Base-by-base conservation (phyloP, 2,329 filamentous ascomycete species). In the Laburnicola sp. region DNA sequence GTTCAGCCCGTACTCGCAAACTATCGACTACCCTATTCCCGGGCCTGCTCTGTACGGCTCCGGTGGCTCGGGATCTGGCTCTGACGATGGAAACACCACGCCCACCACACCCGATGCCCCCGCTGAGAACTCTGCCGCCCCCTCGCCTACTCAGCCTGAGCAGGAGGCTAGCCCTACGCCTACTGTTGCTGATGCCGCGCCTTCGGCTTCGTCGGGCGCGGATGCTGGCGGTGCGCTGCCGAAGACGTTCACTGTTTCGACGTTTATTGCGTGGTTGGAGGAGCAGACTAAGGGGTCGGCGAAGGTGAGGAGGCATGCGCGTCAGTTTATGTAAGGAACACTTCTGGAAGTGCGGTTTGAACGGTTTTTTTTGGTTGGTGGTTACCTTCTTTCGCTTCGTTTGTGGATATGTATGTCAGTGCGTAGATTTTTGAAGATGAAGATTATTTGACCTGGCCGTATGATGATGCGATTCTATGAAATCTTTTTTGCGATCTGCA, bases 1-100 rank as follows among this genome's bases (percentile, higher is more conserved):
- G 54, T 72, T 85, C 76, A 82, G 81, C 76, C 78, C 86, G 70
- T 86, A 86, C 78, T 54, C 67, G 39, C 61, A 67, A 30, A 52
- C 58, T 31, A 72, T 63, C 51, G 35, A 39, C 50, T 83, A 83
- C 66, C 55, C 62, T 28, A 82, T 83, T 45, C 81, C 81, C 26
- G 81, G 81, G 11, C 80, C 80, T n/a, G 64, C 68, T 42, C 62
- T 74, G 26, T 41, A 28, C 38, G 45, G 52, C 37, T 42, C 48
- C 26, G 45, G 40, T 42, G 50, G 46, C 16, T 39, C 55, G 8
- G 49, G 23, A 26, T 51, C 47, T 8, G 53, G 50, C 10, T 56
- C 54, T 49, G 60, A 62, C 38, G 58, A 62, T 42, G 56, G 55
- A 36, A 45, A 46, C 48, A 57, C 57, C 22, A 45, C 48, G 36